These are phyloP conservation scores for Candida sonorensis DNA, from an alignment of 805 yeast genomes.

Conservation along the genomic window DNA sequence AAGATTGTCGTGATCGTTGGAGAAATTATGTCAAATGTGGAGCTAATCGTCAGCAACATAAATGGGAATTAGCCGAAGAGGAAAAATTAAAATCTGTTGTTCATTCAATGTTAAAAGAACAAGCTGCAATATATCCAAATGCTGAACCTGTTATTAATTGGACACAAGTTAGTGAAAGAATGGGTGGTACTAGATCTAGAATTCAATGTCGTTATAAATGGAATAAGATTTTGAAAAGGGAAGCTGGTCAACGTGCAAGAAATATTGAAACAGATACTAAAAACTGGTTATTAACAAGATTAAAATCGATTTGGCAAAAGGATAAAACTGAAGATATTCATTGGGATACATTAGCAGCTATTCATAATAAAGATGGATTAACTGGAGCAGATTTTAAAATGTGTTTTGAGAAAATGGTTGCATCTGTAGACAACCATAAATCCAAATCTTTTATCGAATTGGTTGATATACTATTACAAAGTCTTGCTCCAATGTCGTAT, in stretches of 20 bases:
- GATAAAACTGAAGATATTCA: constrained; percentile 36
- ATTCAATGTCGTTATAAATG: constrained; percentile 95
- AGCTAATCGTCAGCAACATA: constrained; percentile 60
- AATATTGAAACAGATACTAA: constrained; percentile 41
- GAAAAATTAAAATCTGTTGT: constrained; percentile 49
- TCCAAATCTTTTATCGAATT: constrained; percentile 30
- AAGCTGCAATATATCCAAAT: constrained; percentile 20
- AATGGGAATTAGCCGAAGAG: constrained; percentile 86
- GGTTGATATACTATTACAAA: constrained; percentile 20
- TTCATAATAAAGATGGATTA: constrained; percentile 44
- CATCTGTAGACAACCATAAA: constrained; percentile 41
- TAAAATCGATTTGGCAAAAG: constrained; percentile 37
- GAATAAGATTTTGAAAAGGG: constrained; percentile 71
- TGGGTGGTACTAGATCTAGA: constrained; percentile 84
- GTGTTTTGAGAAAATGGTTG: constrained; percentile 55
- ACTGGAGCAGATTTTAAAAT: constrained; percentile 52
- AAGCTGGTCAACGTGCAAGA: constrained; percentile 38
- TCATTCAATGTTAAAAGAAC: constrained; percentile 36
- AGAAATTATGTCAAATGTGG: constrained; percentile 95
- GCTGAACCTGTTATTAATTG: constrained; percentile 60
- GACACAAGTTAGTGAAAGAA: constrained; percentile 84
- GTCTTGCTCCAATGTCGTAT: constrained; percentile 2
- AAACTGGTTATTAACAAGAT: constrained; percentile 40
- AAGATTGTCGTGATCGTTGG: constrained; percentile 96
- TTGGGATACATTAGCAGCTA: constrained; percentile 48